Evolutionary conservation across 768 basidiomycete species (phyloP).

Genomic region (Rhodocollybia butyracea): DNA sequence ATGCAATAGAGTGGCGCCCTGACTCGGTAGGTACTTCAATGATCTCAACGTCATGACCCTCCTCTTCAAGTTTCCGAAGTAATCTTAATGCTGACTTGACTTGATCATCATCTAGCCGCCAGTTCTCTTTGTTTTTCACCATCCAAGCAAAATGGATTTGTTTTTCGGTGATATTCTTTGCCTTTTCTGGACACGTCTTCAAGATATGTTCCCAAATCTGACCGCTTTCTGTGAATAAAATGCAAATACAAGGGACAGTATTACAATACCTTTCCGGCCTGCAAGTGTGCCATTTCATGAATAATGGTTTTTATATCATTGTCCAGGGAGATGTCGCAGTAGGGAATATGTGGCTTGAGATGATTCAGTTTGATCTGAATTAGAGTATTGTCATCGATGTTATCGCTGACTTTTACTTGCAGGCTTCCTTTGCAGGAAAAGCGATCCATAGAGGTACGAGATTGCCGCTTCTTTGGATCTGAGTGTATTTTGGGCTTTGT

Average conservation of each 20-base stretch:
- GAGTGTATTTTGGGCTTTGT: not conserved
- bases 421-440: not conserved
- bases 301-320: not conserved
- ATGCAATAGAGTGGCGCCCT: not conserved
- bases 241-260: not conserved
- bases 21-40: not conserved
- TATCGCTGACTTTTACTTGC: not conserved
- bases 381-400: not conserved
- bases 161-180: slow-evolving; percentile 9
- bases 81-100: slow-evolving; percentile 25
- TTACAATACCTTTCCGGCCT: not conserved
- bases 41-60: not conserved
- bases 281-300: not conserved
- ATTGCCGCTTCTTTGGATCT: not conserved
- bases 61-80: slow-evolving; percentile 11
- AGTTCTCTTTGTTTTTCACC: slow-evolving; percentile 12
- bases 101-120: slow-evolving; percentile 22
- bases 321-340: not conserved
- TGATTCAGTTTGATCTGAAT: not conserved
- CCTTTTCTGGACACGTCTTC: slow-evolving; percentile 7
- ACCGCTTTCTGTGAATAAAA: not conserved
- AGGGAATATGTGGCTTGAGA: not conserved
- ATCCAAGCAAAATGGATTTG: slow-evolving; percentile 21
- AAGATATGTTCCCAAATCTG: slow-evolving; percentile 20
- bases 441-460: not conserved